Evolutionary conservation across 768 basidiomycete genomes (phyloP), one percentile per base, ranked within the genome.

Genomic region (Mycena galericulata): DNA sequence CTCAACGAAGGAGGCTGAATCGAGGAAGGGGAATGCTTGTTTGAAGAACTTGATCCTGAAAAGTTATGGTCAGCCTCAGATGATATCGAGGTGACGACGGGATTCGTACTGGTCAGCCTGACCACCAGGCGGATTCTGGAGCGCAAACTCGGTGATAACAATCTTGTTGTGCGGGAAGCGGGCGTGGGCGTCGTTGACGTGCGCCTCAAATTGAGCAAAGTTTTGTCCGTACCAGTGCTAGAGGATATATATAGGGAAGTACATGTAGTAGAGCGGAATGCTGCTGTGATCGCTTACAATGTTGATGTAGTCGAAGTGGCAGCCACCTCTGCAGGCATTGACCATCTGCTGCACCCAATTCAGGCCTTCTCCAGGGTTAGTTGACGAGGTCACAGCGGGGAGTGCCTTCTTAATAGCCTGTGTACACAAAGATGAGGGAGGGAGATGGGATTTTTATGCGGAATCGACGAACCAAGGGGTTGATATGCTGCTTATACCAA

Each of bases 361-460:
- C 36, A 81, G 57, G 18, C 80, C 80, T 46, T 81, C 22, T 3
- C 79, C 79, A 47, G 75, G 3, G 20, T 65, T 26, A 6, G 67
- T 50, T 29, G 78, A 80, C 17, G 81, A 81, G 18, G 76, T 76
- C 9, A 81, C 76, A 0, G 80, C 75, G 4, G 80, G 80, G 38
- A 81, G 77, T 2, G 80, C 81, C 60, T 79, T 81, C 73, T 79
- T 78, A 41, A 81, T 78, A 2, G 74, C 15, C 80, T 81, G 50
- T 15, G 55, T 27, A 43, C 24, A 45, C 49, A 43, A n/a, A 32
- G 12, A 27, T 60, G 26, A 50, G 38, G 26, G 12, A 50, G 18
- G 36, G 27, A 20, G 5, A 20, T 29, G 30, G 24, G 18, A 50
- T 20, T 43, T 61, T 30, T 20, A 38, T 22, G 22, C 77, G 47